Evolutionary conservation across 2,329 filamentous ascomycete species (phyloP).

Genomic region (Rhinocladiella similis): DNA sequence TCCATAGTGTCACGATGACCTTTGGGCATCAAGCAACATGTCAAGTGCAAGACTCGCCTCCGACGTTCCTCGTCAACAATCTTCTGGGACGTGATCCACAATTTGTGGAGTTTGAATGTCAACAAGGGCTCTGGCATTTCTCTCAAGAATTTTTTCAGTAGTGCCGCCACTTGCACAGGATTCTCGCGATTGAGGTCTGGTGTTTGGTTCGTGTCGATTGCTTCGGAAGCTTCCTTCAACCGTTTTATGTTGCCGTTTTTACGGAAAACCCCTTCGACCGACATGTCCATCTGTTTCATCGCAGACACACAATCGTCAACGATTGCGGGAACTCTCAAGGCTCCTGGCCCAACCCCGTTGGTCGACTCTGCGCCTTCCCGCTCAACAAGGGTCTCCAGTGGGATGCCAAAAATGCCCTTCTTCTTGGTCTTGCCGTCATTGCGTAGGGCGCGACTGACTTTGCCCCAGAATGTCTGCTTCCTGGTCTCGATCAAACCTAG

Average conservation of each 20-base stretch:
- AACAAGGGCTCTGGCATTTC: constrained; percentile 92
- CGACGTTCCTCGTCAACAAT: constrained; percentile 79
- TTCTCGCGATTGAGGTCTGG: constrained; percentile 86
- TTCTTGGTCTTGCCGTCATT: constrained; percentile 79
- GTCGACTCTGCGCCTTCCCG: constrained; percentile 96
- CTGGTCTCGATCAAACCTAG: constrained; percentile 89
- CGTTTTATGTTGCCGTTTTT: constrained; percentile 99
- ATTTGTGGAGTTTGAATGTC: constrained; percentile 88
- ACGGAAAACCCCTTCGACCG: constrained; percentile 95
- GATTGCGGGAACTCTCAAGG: constrained; percentile 85
- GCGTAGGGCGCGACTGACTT: constrained; percentile 94
- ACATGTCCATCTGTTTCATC: constrained; percentile 99
- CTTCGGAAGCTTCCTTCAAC: constrained; percentile 78
- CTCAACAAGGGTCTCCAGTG: constrained; percentile 84
- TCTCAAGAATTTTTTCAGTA: constrained; percentile 92
- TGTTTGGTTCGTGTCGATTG: constrained; percentile 82
- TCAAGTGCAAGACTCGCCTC: constrained; percentile 81
- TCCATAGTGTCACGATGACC: constrained; percentile 91
- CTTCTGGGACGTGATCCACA: constrained; percentile 90
- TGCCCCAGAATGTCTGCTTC: constrained; percentile 96
- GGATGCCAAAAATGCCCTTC: constrained; percentile 90
- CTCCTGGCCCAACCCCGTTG: constrained; percentile 89
- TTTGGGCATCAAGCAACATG: constrained; percentile 90
- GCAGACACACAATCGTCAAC: constrained; percentile 92
- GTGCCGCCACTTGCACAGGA: constrained; percentile 88